Percentiles rank a stretch among this genome's conserved stretches.
These are phyloP conservation scores for Corinectria fuckeliana DNA, from an alignment of 2,329 filamentous ascomycete species.

Conservation along the genomic window DNA sequence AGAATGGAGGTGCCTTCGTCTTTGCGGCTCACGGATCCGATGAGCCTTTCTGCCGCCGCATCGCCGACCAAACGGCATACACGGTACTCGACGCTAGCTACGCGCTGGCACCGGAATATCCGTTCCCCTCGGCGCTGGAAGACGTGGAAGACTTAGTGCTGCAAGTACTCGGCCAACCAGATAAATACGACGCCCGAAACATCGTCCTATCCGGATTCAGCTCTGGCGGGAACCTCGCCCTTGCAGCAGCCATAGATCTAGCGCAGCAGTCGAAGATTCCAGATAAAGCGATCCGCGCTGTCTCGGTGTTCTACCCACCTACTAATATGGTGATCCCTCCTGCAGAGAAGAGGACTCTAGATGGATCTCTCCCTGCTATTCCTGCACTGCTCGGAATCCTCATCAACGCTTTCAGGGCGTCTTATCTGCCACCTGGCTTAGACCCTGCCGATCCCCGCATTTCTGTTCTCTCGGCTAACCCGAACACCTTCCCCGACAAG, in stretches of 20 bases:
- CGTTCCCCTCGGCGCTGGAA: constrained; percentile 44
- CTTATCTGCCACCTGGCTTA: not conserved
- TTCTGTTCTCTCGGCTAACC: not conserved
- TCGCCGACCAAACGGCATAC: constrained; percentile 39
- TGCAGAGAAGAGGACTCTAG: no score
- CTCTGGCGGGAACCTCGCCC: constrained; percentile 44
- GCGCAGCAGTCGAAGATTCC: not conserved
- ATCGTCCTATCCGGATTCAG: constrained; percentile 54
- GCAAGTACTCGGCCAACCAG: constrained; percentile 37
- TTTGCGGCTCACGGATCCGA: constrained; percentile 45
- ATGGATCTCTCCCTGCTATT: no score
- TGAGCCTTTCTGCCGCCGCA: constrained; percentile 42
- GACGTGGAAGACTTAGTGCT: constrained; percentile 45
- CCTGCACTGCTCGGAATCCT: no score
- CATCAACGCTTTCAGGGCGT: no score
- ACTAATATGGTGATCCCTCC: not conserved
- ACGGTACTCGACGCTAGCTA: constrained; percentile 44
- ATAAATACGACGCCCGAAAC: constrained; percentile 39
- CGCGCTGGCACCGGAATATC: constrained; percentile 46
- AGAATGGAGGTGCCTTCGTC: constrained; percentile 42
- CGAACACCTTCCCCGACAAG: not conserved
- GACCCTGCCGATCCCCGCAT: not conserved
- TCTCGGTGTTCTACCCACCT: not conserved
- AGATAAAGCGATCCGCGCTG: not conserved
- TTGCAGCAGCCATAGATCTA: not conserved